Evolutionary conservation across 208 protist genomes (phyloP).

Genomic region (Trichomonas gallinae): DNA sequence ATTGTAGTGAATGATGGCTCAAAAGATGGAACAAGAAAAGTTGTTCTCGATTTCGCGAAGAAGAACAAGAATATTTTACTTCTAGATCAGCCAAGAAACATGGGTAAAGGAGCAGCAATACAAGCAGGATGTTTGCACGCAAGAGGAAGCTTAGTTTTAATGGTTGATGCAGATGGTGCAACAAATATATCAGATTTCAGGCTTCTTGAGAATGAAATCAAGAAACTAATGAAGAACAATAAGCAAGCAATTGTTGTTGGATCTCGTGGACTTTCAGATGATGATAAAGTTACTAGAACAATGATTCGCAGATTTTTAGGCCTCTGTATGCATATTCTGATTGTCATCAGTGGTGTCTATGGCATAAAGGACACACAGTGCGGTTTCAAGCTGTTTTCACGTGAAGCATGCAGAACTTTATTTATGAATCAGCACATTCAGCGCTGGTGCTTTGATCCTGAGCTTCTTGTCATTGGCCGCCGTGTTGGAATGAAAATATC

Average conservation of each 20-base stretch:
- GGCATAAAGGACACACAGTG: conserved; percentile 30
- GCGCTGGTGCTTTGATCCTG: conserved; percentile 37
- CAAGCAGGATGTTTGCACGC: conserved; percentile 25
- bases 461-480: conserved; percentile 30
- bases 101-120: conserved; percentile 33
- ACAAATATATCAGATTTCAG: conserved; percentile 19
- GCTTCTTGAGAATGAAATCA: conserved; percentile 15
- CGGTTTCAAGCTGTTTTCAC: conserved; percentile 37
- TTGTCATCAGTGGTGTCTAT: not conserved
- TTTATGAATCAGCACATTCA: conserved; percentile 34
- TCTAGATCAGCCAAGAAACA: conserved; percentile 16
- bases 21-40: conserved; percentile 17
- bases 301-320: conserved; percentile 27
- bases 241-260: conserved; percentile 15
- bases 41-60: conserved; percentile 3
- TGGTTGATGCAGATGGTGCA: conserved; percentile 37
- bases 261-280: not conserved
- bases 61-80: not conserved
- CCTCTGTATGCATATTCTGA: conserved; percentile 25
- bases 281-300: not conserved
- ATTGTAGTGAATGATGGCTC: conserved; percentile 36
- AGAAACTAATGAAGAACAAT: not conserved
- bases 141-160: conserved; percentile 25
- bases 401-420: not conserved
- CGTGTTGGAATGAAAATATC: not conserved